phyloP scores from a whole-genome alignment of 2,329 filamentous ascomycete genomes.

The Moelleriella libera region DNA sequence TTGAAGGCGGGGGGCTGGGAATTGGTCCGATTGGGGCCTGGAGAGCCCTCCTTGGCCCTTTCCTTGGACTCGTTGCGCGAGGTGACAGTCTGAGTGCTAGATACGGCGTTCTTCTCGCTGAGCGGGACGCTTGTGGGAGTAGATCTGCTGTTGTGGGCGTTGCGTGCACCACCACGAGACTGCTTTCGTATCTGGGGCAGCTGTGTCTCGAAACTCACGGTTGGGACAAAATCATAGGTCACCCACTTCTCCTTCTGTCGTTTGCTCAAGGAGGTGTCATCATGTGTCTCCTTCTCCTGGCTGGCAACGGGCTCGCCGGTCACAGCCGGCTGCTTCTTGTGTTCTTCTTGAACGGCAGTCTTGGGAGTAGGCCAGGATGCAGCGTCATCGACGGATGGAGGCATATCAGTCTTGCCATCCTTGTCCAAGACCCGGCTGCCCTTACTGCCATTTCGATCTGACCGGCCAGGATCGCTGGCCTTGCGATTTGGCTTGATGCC shows the following conservation, averaged over 20 bases:
- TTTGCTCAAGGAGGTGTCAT: slow-evolving; percentile 28
- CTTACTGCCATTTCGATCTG: slow-evolving; percentile 29
- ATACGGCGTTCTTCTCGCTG: slow-evolving; percentile 20
- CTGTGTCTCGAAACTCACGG: slow-evolving; percentile 76
- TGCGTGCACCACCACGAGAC: slow-evolving; percentile 33
- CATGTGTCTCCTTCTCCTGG: slow-evolving; percentile 50
- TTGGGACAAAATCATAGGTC: slow-evolving; percentile 67
- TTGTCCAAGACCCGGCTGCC: slow-evolving; percentile 31
- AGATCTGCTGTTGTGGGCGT: slow-evolving; percentile 23
- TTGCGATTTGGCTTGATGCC: slow-evolving; percentile 28
- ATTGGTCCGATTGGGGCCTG: slow-evolving; percentile 18
- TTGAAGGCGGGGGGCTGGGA: slow-evolving; percentile 25
- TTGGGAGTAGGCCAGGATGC: slow-evolving; percentile 86
- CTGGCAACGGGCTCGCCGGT: slow-evolving; percentile 42
- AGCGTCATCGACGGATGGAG: slow-evolving; percentile 61
- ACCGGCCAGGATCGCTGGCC: slow-evolving; percentile 22
- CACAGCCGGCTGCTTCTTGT: slow-evolving; percentile 41
- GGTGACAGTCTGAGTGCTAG: slow-evolving; percentile 12
- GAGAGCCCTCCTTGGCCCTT: slow-evolving; percentile 19
- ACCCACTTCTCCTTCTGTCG: slow-evolving; percentile 77
- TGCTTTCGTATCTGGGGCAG: slow-evolving; percentile 41
- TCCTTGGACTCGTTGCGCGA: slow-evolving; percentile 21
- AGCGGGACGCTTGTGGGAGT: slow-evolving; percentile 16
- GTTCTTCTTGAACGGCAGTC: slow-evolving; percentile 53
- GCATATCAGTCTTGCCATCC: slow-evolving; percentile 18